Evolutionary conservation across 805 yeast genomes (phyloP).

Genomic region (Yarrowia bubula): DNA sequence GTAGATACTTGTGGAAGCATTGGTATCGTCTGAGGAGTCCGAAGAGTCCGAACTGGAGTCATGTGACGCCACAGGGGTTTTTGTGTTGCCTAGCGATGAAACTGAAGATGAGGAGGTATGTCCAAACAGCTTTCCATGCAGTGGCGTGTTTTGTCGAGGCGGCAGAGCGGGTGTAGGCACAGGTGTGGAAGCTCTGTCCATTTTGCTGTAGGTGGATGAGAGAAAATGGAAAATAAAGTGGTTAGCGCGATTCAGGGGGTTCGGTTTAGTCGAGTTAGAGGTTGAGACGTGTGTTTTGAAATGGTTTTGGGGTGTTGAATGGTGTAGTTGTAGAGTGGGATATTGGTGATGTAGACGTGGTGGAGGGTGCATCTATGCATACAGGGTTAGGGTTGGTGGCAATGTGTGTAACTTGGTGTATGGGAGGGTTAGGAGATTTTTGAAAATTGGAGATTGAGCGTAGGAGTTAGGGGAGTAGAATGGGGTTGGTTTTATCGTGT

Average conservation of each 20-base stretch:
- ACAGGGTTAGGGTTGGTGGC: too few species aligned
- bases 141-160: conserved; percentile 2
- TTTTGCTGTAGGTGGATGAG: neutral
- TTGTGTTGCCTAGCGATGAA: conserved; percentile 15
- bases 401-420: too few species aligned
- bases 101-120: conserved; percentile 11
- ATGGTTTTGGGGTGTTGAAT: too few species aligned
- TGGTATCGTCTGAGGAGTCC: conserved; percentile 6
- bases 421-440: too few species aligned
- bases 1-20: conserved; percentile 20
- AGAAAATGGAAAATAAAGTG: neutral
- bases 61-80: neutral
- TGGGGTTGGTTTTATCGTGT: too few species aligned
- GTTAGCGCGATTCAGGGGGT: neutral
- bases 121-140: conserved; percentile 18
- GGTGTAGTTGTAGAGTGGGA: too few species aligned
- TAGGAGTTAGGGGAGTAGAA: too few species aligned
- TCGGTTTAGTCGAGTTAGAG: neutral
- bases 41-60: conserved; percentile 5
- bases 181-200: conserved; percentile 19
- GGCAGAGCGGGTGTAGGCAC: neutral
- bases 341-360: too few species aligned
- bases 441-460: too few species aligned
- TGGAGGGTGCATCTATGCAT: too few species aligned
- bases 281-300: too few species aligned